Percentiles rank a stretch among this genome's conserved stretches.
phyloP scores from a whole-genome alignment of 345 rosid species.

The Kandelia obovata region DNA sequence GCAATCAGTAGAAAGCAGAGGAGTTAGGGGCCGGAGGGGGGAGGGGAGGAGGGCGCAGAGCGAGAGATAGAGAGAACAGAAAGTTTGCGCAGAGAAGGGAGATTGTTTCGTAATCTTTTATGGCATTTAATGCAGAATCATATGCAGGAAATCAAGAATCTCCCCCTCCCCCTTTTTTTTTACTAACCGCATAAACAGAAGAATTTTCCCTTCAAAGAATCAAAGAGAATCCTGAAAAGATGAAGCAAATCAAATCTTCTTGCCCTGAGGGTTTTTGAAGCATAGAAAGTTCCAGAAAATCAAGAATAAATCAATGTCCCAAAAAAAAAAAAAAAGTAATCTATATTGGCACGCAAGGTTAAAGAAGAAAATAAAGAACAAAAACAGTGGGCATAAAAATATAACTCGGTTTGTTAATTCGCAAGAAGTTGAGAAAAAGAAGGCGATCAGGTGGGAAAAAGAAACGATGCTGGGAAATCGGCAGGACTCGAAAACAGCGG shows the following conservation, averaged over 20 bases:
- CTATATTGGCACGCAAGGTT: conserved; percentile 11
- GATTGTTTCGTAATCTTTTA: conserved; percentile 12
- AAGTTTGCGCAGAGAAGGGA: not conserved
- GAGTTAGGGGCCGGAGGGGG: too few relatives aligned
- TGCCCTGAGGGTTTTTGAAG: not conserved
- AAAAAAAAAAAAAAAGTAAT: not conserved
- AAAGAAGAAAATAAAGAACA: not conserved
- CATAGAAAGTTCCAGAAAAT: conserved; percentile 1
- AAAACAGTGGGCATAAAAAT: not conserved
- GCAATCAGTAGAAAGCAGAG: not conserved
- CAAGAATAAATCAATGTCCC: not conserved
- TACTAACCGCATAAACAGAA: conserved; percentile 23
- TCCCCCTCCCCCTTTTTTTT: conserved; percentile 6
- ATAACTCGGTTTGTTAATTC: too few relatives aligned
- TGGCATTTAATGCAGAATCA: conserved; percentile 22
- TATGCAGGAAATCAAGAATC: conserved; percentile 38
- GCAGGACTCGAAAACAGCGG: conserved; percentile 5
- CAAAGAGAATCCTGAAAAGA: conserved; percentile 30
- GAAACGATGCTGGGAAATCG: not conserved
- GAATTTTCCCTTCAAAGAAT: conserved; percentile 31
- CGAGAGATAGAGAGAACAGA: not conserved
- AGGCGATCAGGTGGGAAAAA: conserved; percentile 9
- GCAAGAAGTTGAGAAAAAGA: not conserved
- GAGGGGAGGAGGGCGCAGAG: not conserved
- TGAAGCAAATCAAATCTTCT: conserved; percentile 18